Base-by-base conservation (phyloP, 345 rosid genomes). In the Odontarrhena argentea region DNA sequence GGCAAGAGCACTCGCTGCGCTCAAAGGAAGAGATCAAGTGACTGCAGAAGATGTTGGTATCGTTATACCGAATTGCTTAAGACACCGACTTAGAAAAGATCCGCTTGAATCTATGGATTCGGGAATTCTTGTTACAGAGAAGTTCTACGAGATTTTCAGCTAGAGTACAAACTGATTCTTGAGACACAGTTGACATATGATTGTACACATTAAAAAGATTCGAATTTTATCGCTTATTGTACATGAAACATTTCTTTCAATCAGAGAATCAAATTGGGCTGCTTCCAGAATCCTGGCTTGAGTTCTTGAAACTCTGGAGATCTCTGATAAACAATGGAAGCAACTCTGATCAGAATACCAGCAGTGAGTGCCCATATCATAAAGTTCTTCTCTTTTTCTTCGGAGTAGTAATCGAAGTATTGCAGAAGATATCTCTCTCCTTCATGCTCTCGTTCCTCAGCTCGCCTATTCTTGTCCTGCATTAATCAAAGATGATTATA, bases 81-180 rank as follows among this genome's bases (percentile, higher is more conserved):
- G 98, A 81, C 98, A 92, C 75, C 86, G 96, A 5, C 96, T 89
- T 25, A 77, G 98, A 49, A 92, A 92, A 80, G 98, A 92, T 78
- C 98, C 98, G 0, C 63, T 92, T 80, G 96, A 92, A 71, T 89
- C 96, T 2, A 89, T 92, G 41, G 96, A 92, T 81, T 92, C 96
- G 0, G 96, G 98, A 62, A 78, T 92, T 52, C 89, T 92, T 4
- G 82, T 92, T 35, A 75, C 80, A 8, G 96, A 92, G 84, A 92
- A 92, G 69, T 89, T 87, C 70, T 86, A 92, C 10, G 96, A 92
- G 52, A 83, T 92, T 68, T 92, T 89, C 53, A 77, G 78, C 61
- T 92, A 85, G 66, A 15, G 52, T 59, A 49, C 12, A 92, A 9
- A 60, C 28, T 8, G 30, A 53, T 69, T 46, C 46, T 60, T 69